These are phyloP conservation scores for Bombardia bombarda DNA, from an alignment of 495 filamentous ascomycete species.

Conservation along the genomic window DNA sequence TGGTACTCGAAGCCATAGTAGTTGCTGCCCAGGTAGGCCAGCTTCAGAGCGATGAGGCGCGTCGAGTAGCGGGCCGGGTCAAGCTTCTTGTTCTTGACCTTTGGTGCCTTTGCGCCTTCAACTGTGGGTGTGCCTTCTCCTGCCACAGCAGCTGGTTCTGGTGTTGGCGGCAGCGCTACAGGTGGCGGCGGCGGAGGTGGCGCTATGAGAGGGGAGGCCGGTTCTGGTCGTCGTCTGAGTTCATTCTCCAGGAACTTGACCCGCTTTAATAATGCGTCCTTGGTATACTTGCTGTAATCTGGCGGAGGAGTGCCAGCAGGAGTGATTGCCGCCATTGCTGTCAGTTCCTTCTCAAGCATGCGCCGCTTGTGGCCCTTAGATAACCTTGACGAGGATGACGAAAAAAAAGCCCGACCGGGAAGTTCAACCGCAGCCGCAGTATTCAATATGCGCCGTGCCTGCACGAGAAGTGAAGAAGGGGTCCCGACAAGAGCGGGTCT, in stretches of 20 bases:
- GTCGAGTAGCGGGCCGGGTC: conserved; percentile 77
- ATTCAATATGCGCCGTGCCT: too few relatives aligned
- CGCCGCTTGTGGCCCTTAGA: too few relatives aligned
- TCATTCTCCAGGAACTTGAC: neutral
- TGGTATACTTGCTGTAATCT: neutral
- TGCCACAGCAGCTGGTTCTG: neutral
- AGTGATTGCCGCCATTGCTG: neutral
- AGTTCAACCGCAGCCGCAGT: too few relatives aligned
- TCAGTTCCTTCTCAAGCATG: neutral
- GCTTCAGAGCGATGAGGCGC: conserved; percentile 79
- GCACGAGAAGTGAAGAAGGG: too few relatives aligned
- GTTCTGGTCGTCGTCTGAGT: neutral
- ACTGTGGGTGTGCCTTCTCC: too few relatives aligned
- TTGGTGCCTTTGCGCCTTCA: neutral
- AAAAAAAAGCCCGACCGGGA: too few relatives aligned
- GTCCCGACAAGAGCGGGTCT: too few relatives aligned
- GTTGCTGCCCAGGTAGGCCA: conserved; percentile 82
- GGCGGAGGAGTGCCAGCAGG: neutral
- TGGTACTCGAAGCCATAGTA: conserved; percentile 92
- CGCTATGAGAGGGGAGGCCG: too few relatives aligned
- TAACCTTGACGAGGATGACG: too few relatives aligned
- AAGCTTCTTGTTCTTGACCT: conserved; percentile 45
- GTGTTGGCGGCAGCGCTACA: neutral
- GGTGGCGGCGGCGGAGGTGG: neutral
- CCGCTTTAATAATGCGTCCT: neutral